Percentiles rank a stretch among this genome's conserved stretches.
Conservation (phyloP, 345 rosid genomes). For the Salix koriyanagi region DNA sequence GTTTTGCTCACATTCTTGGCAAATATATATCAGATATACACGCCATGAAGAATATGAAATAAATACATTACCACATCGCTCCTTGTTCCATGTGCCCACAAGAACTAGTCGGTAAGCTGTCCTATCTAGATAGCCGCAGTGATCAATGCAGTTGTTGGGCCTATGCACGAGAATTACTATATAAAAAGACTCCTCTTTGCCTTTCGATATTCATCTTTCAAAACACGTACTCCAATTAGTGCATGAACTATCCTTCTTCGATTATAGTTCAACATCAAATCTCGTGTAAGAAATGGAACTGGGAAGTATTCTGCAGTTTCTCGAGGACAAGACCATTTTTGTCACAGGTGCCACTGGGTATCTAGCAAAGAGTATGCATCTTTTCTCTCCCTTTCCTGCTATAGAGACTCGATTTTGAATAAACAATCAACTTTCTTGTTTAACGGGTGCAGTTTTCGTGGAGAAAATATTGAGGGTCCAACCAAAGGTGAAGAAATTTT, state of each 20-base stretch:
- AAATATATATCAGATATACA: not conserved
- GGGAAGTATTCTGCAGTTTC: slow-evolving; percentile 23
- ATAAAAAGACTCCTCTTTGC: not conserved
- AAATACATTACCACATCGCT: not conserved
- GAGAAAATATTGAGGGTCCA: slow-evolving; percentile 24
- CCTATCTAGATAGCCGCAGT: not conserved
- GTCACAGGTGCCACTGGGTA: slow-evolving; percentile 47
- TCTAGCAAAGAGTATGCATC: slow-evolving; percentile 34
- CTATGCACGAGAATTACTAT: not conserved
- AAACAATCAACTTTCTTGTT: not conserved
- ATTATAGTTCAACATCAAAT: not conserved
- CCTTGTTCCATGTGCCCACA: not conserved
- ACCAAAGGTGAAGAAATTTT: slow-evolving; percentile 23
- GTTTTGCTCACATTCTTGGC: not conserved
- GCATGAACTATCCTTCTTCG: not conserved
- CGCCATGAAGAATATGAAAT: not conserved
- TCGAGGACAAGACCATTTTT: slow-evolving; percentile 36
- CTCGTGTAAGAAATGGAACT: slow-evolving; percentile 17
- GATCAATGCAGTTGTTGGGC: not conserved
- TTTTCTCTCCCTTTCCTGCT: not conserved
- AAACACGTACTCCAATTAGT: not conserved
- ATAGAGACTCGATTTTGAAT: not conserved
- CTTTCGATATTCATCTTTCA: not conserved
- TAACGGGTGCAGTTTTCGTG: slow-evolving; percentile 14
- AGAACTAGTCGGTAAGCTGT: not conserved